Evolutionary conservation across 2,329 filamentous ascomycete species (phyloP).

Genomic region (Aspergillus melleus): DNA sequence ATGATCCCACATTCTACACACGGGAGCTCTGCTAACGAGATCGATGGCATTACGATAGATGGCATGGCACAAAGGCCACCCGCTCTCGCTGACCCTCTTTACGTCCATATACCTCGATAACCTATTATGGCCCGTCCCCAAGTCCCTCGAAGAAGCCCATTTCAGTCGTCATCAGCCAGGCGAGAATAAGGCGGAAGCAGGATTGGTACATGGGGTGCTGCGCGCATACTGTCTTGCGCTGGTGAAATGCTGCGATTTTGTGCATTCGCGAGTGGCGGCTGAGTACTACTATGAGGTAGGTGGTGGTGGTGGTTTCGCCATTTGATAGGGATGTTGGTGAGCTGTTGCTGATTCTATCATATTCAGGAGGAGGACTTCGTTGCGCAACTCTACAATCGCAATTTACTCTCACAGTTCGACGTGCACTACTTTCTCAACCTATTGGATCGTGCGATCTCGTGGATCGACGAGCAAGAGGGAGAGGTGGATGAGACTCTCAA

Average conservation of each 20-base stretch:
- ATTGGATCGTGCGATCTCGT: slow-evolving; percentile 56
- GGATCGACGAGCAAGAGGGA: slow-evolving; percentile 45
- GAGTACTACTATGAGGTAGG: slow-evolving; percentile 87
- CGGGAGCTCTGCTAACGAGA: slow-evolving; percentile 10
- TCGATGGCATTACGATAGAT: slow-evolving; percentile 56
- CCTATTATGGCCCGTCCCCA: slow-evolving; percentile 70
- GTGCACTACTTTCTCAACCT: slow-evolving; percentile 56
- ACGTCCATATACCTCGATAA: slow-evolving; percentile 89
- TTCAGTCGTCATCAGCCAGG: slow-evolving; percentile 48
- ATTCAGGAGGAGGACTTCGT: slow-evolving; percentile 91
- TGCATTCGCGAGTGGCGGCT: slow-evolving; percentile 73
- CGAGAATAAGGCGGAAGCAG: slow-evolving; percentile 31
- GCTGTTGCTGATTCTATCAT: slow-evolving; percentile 15
- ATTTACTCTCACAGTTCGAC: slow-evolving; percentile 67
- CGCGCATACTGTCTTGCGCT: slow-evolving; percentile 83
- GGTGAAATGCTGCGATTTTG: slow-evolving; percentile 77
- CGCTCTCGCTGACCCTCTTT: slow-evolving; percentile 89
- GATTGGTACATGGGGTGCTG: slow-evolving; percentile 63
- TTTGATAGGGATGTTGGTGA: neutral
- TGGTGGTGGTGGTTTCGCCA: slow-evolving; percentile 10
- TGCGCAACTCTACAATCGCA: slow-evolving; percentile 82
- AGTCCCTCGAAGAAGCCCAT: slow-evolving; percentile 63
- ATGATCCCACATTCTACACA: neutral
- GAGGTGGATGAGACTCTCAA: slow-evolving; percentile 39
- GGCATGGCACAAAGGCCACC: slow-evolving; percentile 96